phyloP scores from a whole-genome alignment of 1,139 yeast genomes.

The Ashbya aceris region DNA sequence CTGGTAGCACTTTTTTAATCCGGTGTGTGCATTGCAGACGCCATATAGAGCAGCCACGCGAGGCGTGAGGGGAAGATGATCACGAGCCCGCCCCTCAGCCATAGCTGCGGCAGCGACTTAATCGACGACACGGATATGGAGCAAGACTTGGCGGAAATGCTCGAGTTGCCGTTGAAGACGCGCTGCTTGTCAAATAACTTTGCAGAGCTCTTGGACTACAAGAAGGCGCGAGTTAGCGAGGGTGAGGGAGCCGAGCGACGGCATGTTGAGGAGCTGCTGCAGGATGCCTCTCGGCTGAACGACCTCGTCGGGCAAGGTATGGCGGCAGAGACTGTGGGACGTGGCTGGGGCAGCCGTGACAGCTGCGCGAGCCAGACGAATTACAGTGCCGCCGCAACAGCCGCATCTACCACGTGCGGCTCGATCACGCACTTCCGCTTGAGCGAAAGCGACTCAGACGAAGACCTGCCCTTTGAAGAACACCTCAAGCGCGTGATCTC shows the following conservation, averaged over 20 bases:
- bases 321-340: slow-evolving; percentile 8
- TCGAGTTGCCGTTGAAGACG: slow-evolving; percentile 23
- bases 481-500: background rate
- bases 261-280: slow-evolving; percentile 23
- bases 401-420: slow-evolving; percentile 20
- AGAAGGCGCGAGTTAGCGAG: background rate
- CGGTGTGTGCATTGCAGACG: too few species aligned
- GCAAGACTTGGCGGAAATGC: slow-evolving; percentile 7
- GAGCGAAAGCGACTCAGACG: slow-evolving; percentile 16
- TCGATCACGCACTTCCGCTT: slow-evolving; percentile 27
- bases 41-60: too few species aligned
- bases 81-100: slow-evolving; percentile 1
- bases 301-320: slow-evolving; percentile 21
- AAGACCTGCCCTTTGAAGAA: slow-evolving; percentile 1
- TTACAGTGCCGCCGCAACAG: slow-evolving; percentile 17
- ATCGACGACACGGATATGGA: slow-evolving; percentile 3
- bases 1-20: too few species aligned
- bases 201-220: slow-evolving; percentile 11
- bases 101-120: background rate
- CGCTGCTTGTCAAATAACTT: slow-evolving; percentile 16
- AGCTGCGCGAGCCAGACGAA: slow-evolving; percentile 8
- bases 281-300: slow-evolving; percentile 24
- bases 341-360: background rate
- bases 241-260: slow-evolving; percentile 3
- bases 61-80: background rate